Evolutionary conservation across 768 basidiomycete species (phyloP), one percentile per base, ranked within the genome.

Genomic region (Mycena belliarum): DNA sequence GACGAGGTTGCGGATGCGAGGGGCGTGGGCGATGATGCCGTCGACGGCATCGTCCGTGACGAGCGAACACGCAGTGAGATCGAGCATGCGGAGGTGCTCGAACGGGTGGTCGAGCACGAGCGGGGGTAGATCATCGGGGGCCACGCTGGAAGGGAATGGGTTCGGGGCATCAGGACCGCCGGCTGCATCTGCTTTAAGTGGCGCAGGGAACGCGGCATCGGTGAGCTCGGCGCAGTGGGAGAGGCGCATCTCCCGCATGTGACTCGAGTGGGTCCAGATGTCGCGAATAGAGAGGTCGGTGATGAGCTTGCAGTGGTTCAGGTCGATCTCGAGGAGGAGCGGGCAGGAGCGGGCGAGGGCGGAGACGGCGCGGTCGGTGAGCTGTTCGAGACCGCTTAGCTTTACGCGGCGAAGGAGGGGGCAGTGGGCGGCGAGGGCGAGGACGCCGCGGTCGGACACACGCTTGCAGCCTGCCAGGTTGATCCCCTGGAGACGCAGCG

Each of bases 191-290:
- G 70, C 58, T 63, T 76, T 79, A 41, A 82, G 75, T 8, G 88
- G 81, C 49, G 88, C 82, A 7, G 96, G 95, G 78, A 98, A 95
- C 1, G 87, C 95, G 20, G 83, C 76, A 68, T 95, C 92, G 16
- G 91, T 92, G 63, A 98, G 77, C 55, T 85, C 79, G 8, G 76
- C 72, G 69, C 93, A 95, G 52, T 89, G 84, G 9, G 90, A 88
- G 42, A 98, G 80, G 42, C 89, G 84, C 76, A 99, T 83, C 73
- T 99, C 97, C 50, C 96, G 89, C 80, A 99, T 89, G 67, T 93
- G 84, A 25, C 76, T 75, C 2, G 88, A 88, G 66, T 90, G 74
- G 12, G 82, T 76, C 91, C 95, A 95, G 29, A 98, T 82, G 61
- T 93, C 87, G 52, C 93, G 87, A 55, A 95, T 77, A 28, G 91